These are phyloP conservation scores for Candida gigantensis DNA, from an alignment of 1,139 yeast species.

Conservation along the genomic window DNA sequence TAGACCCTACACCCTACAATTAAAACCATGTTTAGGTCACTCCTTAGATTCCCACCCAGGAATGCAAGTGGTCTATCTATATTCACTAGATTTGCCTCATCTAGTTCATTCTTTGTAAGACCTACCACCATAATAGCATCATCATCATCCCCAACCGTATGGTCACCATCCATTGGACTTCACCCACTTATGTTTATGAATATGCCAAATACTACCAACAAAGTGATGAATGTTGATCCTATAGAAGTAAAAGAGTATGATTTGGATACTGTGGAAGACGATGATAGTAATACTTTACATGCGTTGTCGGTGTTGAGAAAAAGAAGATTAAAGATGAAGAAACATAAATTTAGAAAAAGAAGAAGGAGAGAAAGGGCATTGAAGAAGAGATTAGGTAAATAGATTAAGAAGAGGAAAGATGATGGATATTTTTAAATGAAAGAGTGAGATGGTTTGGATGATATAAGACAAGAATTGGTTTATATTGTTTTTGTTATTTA, in stretches of 20 bases:
- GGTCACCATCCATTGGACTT: too few species aligned
- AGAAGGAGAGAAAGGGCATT: constrained; percentile 63
- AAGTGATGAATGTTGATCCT: too few species aligned
- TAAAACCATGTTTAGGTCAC: constrained; percentile 10
- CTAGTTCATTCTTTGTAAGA: neutral
- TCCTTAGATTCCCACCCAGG: constrained; percentile 7
- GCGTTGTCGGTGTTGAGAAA: constrained; percentile 67
- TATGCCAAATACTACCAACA: too few species aligned
- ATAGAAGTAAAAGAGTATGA: constrained; percentile 3
- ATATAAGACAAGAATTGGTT: constrained; percentile 3
- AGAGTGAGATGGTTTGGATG: too few species aligned
- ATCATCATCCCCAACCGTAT: constrained; percentile 1
- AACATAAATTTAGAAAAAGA: constrained; percentile 72
- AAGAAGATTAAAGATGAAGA: constrained; percentile 71
- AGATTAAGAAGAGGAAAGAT: neutral
- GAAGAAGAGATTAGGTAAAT: constrained; percentile 57
- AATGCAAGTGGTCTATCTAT: neutral
- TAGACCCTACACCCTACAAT: too few species aligned
- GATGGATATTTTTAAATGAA: neutral
- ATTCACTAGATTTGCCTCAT: constrained; percentile 3
- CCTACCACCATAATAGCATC: constrained; percentile 2
- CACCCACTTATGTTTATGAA: too few species aligned
- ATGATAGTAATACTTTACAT: constrained; percentile 29
- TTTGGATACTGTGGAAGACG: constrained; percentile 14
- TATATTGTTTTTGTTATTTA: too few species aligned